Evolutionary conservation across 202 grass and related monocot species (phyloP).

Genomic region (Hordeum pubiflorum): DNA sequence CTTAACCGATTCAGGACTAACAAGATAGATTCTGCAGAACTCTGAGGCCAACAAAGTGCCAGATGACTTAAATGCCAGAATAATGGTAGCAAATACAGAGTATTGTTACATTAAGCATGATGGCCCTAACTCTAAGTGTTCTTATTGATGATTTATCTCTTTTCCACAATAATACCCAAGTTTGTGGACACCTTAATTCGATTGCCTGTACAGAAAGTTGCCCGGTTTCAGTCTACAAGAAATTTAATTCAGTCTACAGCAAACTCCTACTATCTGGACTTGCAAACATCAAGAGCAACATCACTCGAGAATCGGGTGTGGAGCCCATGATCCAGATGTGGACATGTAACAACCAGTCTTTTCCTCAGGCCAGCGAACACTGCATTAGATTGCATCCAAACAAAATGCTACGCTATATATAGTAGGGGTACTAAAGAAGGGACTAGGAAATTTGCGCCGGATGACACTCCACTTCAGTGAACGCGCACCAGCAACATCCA

Average conservation of each 20-base stretch:
- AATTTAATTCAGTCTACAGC: background rate
- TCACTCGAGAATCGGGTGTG: background rate
- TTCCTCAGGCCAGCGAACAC: background rate
- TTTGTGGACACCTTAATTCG: background rate
- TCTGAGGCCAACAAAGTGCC: background rate
- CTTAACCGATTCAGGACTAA: background rate
- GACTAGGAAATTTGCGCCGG: background rate
- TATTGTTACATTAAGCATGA: background rate
- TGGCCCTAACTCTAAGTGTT: background rate
- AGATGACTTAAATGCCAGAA: background rate
- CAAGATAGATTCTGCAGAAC: slow-evolving; percentile 4
- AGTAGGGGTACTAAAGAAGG: background rate
- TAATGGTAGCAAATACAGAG: too few relatives aligned
- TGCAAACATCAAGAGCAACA: background rate
- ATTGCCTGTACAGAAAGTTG: background rate
- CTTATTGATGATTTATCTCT: background rate
- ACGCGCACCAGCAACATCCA: background rate
- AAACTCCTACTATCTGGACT: background rate
- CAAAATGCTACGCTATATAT: background rate
- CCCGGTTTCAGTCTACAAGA: background rate
- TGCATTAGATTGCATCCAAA: background rate
- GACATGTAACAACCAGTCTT: background rate
- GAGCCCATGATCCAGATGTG: background rate
- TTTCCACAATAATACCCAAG: background rate
- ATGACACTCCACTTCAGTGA: background rate